Conservation (phyloP, 306 rosid species). For the barrel medic (Medicago truncatula) region MtrunA17r5.0-ANR NC_053046.1:27973001-27973500, state of each 20-base stretch:
- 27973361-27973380: background rate
- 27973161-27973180: too few species aligned
- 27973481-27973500: background rate
- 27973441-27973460: background rate
- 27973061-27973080: background rate
- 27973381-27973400: background rate
- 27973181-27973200: background rate
- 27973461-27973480: background rate
- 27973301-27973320: too few species aligned
- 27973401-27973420: background rate
- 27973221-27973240: background rate
- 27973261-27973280: background rate
- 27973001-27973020: too few species aligned
- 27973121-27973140: background rate
- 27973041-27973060: constrained; percentile 4
- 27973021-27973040: background rate
- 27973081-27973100: background rate
- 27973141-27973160: too few species aligned
- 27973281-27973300: background rate
- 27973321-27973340: too few species aligned
- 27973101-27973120: background rate
- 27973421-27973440: background rate
- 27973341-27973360: background rate
- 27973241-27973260: background rate
- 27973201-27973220: background rate